phyloP scores from a whole-genome alignment of 2,329 filamentous ascomycete genomes.

The Fusarium liriodendri region DNA sequence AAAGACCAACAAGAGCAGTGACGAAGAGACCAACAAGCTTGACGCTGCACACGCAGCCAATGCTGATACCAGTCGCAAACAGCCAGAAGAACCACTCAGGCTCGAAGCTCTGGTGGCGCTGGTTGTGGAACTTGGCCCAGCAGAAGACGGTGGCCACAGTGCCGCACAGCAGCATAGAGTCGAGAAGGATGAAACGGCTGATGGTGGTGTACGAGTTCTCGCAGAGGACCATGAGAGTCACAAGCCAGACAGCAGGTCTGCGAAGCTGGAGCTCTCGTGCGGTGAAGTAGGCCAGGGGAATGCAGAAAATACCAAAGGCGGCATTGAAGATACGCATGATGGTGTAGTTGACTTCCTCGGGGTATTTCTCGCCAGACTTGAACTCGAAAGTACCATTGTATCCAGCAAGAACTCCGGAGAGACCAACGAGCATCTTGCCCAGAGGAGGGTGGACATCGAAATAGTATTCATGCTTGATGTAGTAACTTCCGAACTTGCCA shows the following conservation, averaged over 20 bases:
- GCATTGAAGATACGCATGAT: slow-evolving; percentile 99
- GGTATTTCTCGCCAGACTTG: slow-evolving; percentile 97
- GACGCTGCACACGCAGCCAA: slow-evolving; percentile 97
- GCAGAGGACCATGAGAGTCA: slow-evolving; percentile 96
- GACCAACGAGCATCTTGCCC: slow-evolving; percentile 97
- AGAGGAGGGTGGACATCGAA: slow-evolving; percentile 92
- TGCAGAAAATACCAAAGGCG: slow-evolving; percentile 90
- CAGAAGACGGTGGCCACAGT: slow-evolving; percentile 98
- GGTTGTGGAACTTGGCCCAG: slow-evolving; percentile 95
- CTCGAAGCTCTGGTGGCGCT: slow-evolving; percentile 87
- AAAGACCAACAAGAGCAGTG: slow-evolving; percentile 92
- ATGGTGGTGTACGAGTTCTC: slow-evolving; percentile 99
- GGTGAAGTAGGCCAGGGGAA: slow-evolving; percentile 95
- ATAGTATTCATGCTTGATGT: slow-evolving; percentile 99
- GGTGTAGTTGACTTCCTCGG: slow-evolving; percentile 92
- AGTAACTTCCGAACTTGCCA: slow-evolving; percentile 98
- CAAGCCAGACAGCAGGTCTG: slow-evolving; percentile 90
- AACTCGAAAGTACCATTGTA: slow-evolving; percentile 99
- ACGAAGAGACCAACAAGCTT: slow-evolving; percentile 98
- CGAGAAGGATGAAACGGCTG: slow-evolving; percentile 96
- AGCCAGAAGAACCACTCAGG: slow-evolving; percentile 96
- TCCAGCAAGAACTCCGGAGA: slow-evolving; percentile 94
- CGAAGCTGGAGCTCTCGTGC: slow-evolving; percentile 90
- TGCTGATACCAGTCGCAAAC: slow-evolving; percentile 91
- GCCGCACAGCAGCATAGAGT: slow-evolving; percentile 98